Evolutionary conservation across 495 filamentous ascomycete genomes (phyloP).

Genomic region (Hypoxylon rickii): DNA sequence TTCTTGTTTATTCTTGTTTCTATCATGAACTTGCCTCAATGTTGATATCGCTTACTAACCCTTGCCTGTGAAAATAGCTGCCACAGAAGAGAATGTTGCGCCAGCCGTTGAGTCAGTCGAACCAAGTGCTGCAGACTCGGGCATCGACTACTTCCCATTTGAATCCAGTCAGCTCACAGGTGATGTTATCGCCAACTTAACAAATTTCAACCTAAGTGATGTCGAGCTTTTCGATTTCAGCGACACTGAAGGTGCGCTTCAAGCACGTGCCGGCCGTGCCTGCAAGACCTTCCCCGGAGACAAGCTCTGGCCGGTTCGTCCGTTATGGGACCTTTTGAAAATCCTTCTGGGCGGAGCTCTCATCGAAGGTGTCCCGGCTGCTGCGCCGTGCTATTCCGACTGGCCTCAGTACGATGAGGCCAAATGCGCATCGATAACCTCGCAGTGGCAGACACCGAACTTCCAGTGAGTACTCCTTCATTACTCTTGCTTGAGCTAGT

Average conservation of each 20-base stretch:
- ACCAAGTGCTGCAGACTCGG: slow-evolving; percentile 13
- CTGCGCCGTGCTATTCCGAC: slow-evolving; percentile 54
- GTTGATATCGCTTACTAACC: slow-evolving; percentile 17
- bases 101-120: slow-evolving; percentile 25
- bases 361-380: slow-evolving; percentile 57
- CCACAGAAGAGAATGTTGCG: slow-evolving; percentile 21
- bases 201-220: slow-evolving; percentile 26
- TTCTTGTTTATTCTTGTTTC: too few relatives aligned
- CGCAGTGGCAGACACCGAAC: slow-evolving; percentile 29
- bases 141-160: slow-evolving; percentile 36
- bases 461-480: slow-evolving; percentile 12
- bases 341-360: slow-evolving; percentile 50
- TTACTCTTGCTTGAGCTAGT: background rate
- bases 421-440: slow-evolving; percentile 45
- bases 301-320: slow-evolving; percentile 45
- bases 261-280: slow-evolving; percentile 5
- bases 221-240: slow-evolving; percentile 27
- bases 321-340: slow-evolving; percentile 52
- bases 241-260: background rate
- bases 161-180: slow-evolving; percentile 48
- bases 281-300: slow-evolving; percentile 60
- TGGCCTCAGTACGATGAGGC: slow-evolving; percentile 51
- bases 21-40: slow-evolving; percentile 3
- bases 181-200: slow-evolving; percentile 40
- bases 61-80: slow-evolving; percentile 12